Base-by-base conservation (phyloP, 2,329 filamentous ascomycete genomes). In the Nemania sp. region DNA sequence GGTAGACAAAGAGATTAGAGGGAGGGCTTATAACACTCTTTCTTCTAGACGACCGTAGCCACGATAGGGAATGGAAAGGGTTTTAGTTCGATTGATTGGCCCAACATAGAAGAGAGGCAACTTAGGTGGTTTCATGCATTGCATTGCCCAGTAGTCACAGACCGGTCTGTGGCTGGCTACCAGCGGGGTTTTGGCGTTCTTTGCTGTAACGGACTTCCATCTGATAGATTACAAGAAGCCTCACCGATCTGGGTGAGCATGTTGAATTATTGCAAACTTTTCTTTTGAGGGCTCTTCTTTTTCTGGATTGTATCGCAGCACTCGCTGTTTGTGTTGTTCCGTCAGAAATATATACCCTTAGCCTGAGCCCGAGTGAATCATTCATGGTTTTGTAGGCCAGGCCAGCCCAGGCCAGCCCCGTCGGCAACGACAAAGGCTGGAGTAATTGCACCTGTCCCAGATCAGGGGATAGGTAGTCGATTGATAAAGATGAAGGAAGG, bases 161-260 rank as follows among this genome's bases (percentile, higher is more conserved):
- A 48, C 37, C 20, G 55, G 50, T 18, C 40, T 52, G 51, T 59
- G 59, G 17, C 59, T 62, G 34, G 39, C 7, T 29, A 17, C 40
- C 51, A 21, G 37, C 20, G 48, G 59, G 59, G 51, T 21, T 40
- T 59, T 29, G 59, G 59, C 55, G 59, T 62, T 46, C 9, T 60
- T 51, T 29, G 45, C 42, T 58, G 50, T 55, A 59, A n/a, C 35
- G 47, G 35, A 47, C 50, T 47, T 52, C n/a, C n/a, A n/a, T n/a
- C 35, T 52, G 40, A 55, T 59, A 62, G 50, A 59, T 42, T 57
- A 54, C 50, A 51, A 39, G 59, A 53, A 58, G n/a, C 45, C 20
- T 51, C 29, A 47, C 48, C 51, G 34, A n/a, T 52, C 46, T 48
- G 39, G 39, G 21, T 34, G 42, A 55, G 50, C 49, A 50, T 58